Conservation (phyloP, 176 grass and related monocot genomes). For the Pharus latifolius region DNA sequence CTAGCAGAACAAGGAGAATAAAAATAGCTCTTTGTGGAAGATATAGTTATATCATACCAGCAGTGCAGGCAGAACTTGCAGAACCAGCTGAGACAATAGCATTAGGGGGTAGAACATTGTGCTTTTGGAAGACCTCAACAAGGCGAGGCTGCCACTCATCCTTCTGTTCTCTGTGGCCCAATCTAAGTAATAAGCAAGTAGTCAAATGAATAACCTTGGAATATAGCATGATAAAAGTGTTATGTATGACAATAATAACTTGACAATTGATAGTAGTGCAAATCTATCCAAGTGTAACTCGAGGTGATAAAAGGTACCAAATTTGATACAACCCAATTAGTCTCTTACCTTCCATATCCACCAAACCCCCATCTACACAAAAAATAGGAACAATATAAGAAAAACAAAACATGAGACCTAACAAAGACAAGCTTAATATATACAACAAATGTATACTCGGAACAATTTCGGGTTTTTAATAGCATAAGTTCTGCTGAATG, state of each 20-base stretch:
- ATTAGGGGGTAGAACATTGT: constrained; percentile 80
- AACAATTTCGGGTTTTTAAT: not conserved
- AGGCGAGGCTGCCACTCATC: constrained; percentile 89
- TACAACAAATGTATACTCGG: too few species aligned
- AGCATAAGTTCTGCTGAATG: too few species aligned
- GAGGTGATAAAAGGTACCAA: not conserved
- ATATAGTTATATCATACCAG: constrained; percentile 40
- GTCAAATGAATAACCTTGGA: not conserved
- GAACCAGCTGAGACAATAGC: constrained; percentile 78
- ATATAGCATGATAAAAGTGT: not conserved
- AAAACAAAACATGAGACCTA: constrained; percentile 2
- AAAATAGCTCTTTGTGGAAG: not conserved
- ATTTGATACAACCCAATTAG: not conserved
- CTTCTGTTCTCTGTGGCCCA: constrained; percentile 97
- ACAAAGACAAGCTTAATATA: constrained; percentile 2
- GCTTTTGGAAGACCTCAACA: constrained; percentile 79
- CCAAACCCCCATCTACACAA: constrained; percentile 84
- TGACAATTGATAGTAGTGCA: too few species aligned
- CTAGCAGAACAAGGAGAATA: not conserved
- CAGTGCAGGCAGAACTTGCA: constrained; percentile 81
- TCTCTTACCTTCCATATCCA: constrained; percentile 86
- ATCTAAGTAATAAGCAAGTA: constrained; percentile 41
- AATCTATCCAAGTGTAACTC: not conserved
- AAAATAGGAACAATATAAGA: constrained; percentile 6
- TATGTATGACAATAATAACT: not conserved